These are phyloP conservation scores for Daldinia decipiens DNA, from an alignment of 495 filamentous ascomycete genomes.

Conservation along the genomic window DNA sequence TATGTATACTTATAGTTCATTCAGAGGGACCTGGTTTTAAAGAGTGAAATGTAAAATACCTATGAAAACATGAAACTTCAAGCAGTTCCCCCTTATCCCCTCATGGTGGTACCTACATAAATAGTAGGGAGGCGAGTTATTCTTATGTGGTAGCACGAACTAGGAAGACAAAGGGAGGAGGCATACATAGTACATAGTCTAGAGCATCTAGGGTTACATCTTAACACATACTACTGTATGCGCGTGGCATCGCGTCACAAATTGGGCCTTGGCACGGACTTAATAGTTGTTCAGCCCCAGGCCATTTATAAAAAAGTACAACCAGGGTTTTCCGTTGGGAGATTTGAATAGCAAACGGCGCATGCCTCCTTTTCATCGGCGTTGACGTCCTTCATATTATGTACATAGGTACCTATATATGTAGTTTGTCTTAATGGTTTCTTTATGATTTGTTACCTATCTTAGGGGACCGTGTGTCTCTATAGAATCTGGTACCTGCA, in stretches of 20 bases:
- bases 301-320: constrained; percentile 12
- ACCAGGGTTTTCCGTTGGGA: constrained; percentile 30
- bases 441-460: background rate
- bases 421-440: background rate
- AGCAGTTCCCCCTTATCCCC: background rate
- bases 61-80: background rate
- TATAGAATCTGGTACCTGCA: constrained; percentile 39
- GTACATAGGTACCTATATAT: too few relatives aligned
- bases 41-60: background rate
- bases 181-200: constrained; percentile 18
- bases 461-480: constrained; percentile 5
- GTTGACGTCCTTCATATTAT: background rate
- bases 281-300: constrained; percentile 22
- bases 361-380: constrained; percentile 5
- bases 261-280: constrained; percentile 40
- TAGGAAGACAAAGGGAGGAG: constrained; percentile 3
- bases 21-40: background rate
- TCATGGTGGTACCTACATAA: background rate
- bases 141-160: constrained; percentile 18
- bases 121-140: background rate
- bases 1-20: background rate
- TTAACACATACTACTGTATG: constrained; percentile 40
- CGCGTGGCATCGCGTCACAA: constrained; percentile 40
- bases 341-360: constrained; percentile 4
- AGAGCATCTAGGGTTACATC: constrained; percentile 39